A percentile compares a stretch with the other conserved stretches of the same genome.
phyloP scores from a whole-genome alignment of 2,329 filamentous ascomycete genomes.

The Botrytis medusae region DNA sequence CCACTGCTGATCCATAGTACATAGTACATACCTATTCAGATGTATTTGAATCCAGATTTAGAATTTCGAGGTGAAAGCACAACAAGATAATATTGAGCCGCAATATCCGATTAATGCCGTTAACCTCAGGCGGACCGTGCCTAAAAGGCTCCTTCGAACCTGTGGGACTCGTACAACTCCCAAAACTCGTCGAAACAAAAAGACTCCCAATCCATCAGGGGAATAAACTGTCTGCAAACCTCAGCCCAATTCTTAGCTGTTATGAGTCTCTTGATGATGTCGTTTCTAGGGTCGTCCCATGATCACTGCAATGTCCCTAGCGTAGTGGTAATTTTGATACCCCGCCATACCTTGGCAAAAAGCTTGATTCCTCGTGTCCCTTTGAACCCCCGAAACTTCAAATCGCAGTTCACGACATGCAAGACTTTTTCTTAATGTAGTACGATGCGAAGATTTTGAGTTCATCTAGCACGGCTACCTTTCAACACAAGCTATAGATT shows the following conservation, averaged over 20 bases:
- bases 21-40: neutral
- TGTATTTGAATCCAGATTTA: neutral
- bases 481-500: neutral
- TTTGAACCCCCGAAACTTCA: neutral
- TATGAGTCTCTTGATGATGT: neutral
- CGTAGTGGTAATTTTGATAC: neutral
- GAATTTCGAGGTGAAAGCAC: neutral
- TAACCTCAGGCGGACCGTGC: neutral
- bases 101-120: neutral
- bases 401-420: neutral
- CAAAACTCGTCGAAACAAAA: neutral
- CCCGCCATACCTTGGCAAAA: neutral
- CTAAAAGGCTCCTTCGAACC: neutral
- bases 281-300: neutral
- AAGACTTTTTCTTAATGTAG: neutral
- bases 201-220: neutral
- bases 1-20: neutral
- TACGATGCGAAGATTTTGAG: neutral
- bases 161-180: neutral
- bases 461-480: neutral
- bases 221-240: neutral
- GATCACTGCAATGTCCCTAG: neutral
- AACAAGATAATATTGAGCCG: neutral
- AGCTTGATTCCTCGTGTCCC: neutral
- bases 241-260: neutral